A percentile compares a stretch with the other conserved stretches of the same genome.
phyloP scores from a whole-genome alignment of 1,139 yeast genomes.

The Suzukiozyma palmioleophila region DNA sequence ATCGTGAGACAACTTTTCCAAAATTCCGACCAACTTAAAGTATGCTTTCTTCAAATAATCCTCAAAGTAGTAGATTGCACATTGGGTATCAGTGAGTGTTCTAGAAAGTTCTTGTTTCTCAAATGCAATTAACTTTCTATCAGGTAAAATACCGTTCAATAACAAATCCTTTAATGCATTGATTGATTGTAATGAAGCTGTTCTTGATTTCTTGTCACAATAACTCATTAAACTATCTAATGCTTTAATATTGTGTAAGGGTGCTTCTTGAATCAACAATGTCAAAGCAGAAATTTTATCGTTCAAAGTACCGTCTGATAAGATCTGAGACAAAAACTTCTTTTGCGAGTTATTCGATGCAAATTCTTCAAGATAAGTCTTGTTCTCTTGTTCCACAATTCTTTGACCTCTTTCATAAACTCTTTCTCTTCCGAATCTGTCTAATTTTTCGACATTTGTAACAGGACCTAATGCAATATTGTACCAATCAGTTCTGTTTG shows the following conservation, averaged over 20 bases:
- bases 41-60: conserved; percentile 78
- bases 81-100: conserved; percentile 44
- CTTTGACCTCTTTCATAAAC: conserved; percentile 64
- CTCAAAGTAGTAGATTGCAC: conserved; percentile 81
- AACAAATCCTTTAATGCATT: conserved; percentile 88
- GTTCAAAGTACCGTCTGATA: conserved; percentile 87
- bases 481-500: conserved; percentile 76
- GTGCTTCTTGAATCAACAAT: conserved; percentile 89
- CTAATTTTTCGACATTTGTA: conserved; percentile 39
- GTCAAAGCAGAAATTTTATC: conserved; percentile 97
- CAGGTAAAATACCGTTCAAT: conserved; percentile 75
- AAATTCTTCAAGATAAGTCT: conserved; percentile 69
- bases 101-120: conserved; percentile 67
- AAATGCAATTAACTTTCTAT: conserved; percentile 76
- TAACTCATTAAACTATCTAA: conserved; percentile 71
- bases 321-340: conserved; percentile 83
- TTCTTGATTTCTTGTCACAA: conserved; percentile 89
- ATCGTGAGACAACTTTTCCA: conserved; percentile 80
- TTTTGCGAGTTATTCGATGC: conserved; percentile 79
- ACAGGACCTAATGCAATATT: conserved; percentile 37
- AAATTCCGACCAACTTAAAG: conserved; percentile 63
- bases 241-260: conserved; percentile 82
- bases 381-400: conserved; percentile 67
- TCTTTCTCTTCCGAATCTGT: conserved; percentile 48
- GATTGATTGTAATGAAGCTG: conserved; percentile 87